Evolutionary conservation across 1,284 basidiomycete species (phyloP).

Genomic region (Termitomyces sp.): DNA sequence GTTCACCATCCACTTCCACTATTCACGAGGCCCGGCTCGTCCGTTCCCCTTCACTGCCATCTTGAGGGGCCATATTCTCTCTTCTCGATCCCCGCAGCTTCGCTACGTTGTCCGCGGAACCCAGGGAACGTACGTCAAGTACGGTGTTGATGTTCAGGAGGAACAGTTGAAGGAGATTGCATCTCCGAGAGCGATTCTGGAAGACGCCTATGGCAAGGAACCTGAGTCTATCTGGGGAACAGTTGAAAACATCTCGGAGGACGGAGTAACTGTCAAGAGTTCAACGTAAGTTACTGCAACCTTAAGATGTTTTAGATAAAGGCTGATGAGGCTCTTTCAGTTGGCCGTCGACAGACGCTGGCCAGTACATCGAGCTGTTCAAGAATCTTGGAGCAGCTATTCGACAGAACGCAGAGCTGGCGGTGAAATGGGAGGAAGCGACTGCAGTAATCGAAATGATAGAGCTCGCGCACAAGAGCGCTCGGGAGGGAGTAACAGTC

Average conservation of each 20-base stretch:
- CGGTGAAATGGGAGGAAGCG: conserved; percentile 69
- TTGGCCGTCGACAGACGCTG: conserved; percentile 60
- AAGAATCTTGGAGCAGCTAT: conserved; percentile 63
- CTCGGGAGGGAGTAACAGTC: conserved; percentile 47
- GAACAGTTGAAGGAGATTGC: conserved; percentile 57
- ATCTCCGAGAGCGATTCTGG: conserved; percentile 42
- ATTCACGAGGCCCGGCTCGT: conserved; percentile 36
- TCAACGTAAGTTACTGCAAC: conserved; percentile 37
- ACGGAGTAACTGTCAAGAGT: conserved; percentile 42
- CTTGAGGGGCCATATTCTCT: conserved; percentile 65
- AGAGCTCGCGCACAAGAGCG: conserved; percentile 63
- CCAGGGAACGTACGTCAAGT: conserved; percentile 70
- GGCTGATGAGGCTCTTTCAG: conserved; percentile 32
- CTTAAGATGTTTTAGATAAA: too few species aligned
- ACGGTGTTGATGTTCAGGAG: conserved; percentile 77
- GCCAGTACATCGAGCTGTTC: conserved; percentile 59
- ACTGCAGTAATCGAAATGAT: conserved; percentile 68
- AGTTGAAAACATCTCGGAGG: conserved; percentile 49
- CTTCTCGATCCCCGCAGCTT: conserved; percentile 59
- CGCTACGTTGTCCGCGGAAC: conserved; percentile 70
- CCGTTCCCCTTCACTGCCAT: conserved; percentile 63
- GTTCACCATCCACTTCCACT: conserved; percentile 70
- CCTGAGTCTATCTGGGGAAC: conserved; percentile 56
- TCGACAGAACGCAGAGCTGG: conserved; percentile 44
- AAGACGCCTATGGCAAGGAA: conserved; percentile 49